Evolutionary conservation across 495 filamentous ascomycete genomes (phyloP), one percentile per base, ranked within the genome.

Genomic region (Penicillium cataractarum): DNA sequence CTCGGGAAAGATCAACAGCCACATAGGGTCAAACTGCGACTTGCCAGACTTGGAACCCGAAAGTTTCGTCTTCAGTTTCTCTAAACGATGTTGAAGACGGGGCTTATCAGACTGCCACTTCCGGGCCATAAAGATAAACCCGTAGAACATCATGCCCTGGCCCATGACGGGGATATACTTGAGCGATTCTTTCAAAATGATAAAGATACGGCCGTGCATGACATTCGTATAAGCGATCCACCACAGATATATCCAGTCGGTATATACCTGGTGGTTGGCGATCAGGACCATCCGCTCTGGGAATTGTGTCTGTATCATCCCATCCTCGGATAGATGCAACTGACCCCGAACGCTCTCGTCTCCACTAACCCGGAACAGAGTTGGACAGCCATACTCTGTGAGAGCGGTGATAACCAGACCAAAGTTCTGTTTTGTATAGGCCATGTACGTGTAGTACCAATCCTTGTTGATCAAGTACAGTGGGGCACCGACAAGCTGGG

Each of bases 241-340:
- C 87, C 87, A 90, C 1, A 90, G 78, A 67, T 90, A 90, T 9
- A 89, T 75, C 87, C 87, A 90, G 57, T 90, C 87, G 9, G 86
- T 88, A 70, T 90, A 90, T 12, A 90, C 83, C 68, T 89, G 86
- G 65, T 90, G 87, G 54, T 90, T 90, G 12, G 87, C 79, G 54
- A 90, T 86, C 70, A 90, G 57, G 50, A 90, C 80, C 56, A 88
- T 65, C 21, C 87, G 79, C 70, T 88, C 83, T 7, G 85, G 84
- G 58, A 90, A 89, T 35, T 78, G 61, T 19, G 82, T 83, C 64
- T 80, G 76, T 33, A 90, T 67, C 55, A 77, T 69, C 4, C 87
- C 87, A 72, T 86, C 84, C 52, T 74, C 70, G 0, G 79, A 78
- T 57, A 83, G 69, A 60, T 82, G 74, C 31, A 90, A 65, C 69